A percentile compares a stretch with the other conserved stretches of the same genome.
Evolutionary conservation across 768 basidiomycete genomes (phyloP).

Genomic region (Gautieria morchelliformis): DNA sequence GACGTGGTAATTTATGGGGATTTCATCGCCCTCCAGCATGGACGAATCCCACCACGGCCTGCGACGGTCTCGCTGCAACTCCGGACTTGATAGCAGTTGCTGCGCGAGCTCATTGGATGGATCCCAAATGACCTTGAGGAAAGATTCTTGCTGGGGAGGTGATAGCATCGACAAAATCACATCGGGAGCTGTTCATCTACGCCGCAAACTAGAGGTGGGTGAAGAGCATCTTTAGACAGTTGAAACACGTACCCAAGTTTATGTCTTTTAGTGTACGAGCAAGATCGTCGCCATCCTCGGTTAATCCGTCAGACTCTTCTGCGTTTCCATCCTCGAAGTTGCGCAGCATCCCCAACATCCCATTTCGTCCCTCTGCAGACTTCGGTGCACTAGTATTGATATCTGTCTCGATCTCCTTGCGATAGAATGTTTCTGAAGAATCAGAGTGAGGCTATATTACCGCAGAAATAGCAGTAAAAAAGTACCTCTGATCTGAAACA

Average conservation of each 20-base stretch:
- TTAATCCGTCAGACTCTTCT: too few species aligned
- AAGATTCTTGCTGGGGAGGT: conserved; percentile 48
- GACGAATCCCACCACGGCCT: too few species aligned
- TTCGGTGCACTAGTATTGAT: conserved; percentile 48
- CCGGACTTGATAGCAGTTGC: conserved; percentile 48
- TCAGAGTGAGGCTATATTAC: conserved; percentile 44
- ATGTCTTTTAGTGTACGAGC: too few species aligned
- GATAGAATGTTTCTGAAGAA: conserved; percentile 80
- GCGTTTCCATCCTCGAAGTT: conserved; percentile 72
- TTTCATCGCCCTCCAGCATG: conserved; percentile 1
- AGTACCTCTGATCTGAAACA: conserved; percentile 72
- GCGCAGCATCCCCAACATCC: conserved; percentile 63
- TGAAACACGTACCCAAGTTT: too few species aligned
- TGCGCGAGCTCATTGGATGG: conserved; percentile 51
- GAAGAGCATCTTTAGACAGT: too few species aligned
- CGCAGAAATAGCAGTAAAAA: conserved; percentile 2
- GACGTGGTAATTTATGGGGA: conserved; percentile 7
- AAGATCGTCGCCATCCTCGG: too few species aligned
- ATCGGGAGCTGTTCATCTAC: conserved; percentile 55
- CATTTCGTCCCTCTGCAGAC: conserved; percentile 43
- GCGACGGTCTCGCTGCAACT: conserved; percentile 36
- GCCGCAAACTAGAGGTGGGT: background rate
- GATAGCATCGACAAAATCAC: conserved; percentile 51
- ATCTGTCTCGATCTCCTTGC: conserved; percentile 57
- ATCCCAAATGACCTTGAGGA: conserved; percentile 48